These are phyloP conservation scores for Zygotorulaspora danielsina DNA, from an alignment of 805 yeast genomes.

Conservation along the genomic window DNA sequence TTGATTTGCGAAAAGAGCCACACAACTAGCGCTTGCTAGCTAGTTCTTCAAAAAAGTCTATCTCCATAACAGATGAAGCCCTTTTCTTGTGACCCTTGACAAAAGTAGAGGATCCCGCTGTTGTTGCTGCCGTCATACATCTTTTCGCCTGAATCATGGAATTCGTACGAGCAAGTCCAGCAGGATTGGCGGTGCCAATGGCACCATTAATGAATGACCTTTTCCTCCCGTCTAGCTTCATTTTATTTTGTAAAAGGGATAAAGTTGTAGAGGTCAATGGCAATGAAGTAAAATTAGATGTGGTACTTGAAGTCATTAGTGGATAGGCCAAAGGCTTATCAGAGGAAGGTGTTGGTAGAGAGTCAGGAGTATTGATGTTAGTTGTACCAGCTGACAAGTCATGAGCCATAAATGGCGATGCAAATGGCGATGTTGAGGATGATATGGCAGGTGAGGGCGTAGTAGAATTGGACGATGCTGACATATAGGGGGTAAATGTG, in stretches of 20 bases:
- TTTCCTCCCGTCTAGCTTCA: constrained; percentile 9
- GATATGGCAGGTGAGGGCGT: constrained; percentile 14
- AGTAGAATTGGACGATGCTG: constrained; percentile 20
- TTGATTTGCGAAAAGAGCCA: too few species aligned
- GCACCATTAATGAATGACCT: constrained; percentile 1
- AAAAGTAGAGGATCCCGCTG: constrained; percentile 6
- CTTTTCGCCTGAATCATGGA: constrained; percentile 2
- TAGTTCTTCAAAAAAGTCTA: constrained; percentile 23
- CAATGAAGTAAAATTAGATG: constrained; percentile 13
- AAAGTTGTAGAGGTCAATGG: constrained; percentile 29
- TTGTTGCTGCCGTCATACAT: background rate
- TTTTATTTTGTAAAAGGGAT: constrained; percentile 14
- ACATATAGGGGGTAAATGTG: constrained; percentile 9
- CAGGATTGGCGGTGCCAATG: background rate
- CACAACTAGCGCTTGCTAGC: constrained; percentile 15
- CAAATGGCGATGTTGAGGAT: constrained; percentile 23
- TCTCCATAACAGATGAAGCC: constrained; percentile 27
- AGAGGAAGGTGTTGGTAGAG: constrained; percentile 13
- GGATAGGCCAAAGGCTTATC: constrained; percentile 7
- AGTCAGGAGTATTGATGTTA: constrained; percentile 16
- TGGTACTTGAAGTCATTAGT: constrained; percentile 4
- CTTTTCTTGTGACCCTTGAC: constrained; percentile 24
- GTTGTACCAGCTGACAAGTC: constrained; percentile 10
- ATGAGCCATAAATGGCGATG: constrained; percentile 20
- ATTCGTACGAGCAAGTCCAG: constrained; percentile 4